Conservation (phyloP, 495 filamentous ascomycete species). For the Beverwykella pulmonaria region DNA sequence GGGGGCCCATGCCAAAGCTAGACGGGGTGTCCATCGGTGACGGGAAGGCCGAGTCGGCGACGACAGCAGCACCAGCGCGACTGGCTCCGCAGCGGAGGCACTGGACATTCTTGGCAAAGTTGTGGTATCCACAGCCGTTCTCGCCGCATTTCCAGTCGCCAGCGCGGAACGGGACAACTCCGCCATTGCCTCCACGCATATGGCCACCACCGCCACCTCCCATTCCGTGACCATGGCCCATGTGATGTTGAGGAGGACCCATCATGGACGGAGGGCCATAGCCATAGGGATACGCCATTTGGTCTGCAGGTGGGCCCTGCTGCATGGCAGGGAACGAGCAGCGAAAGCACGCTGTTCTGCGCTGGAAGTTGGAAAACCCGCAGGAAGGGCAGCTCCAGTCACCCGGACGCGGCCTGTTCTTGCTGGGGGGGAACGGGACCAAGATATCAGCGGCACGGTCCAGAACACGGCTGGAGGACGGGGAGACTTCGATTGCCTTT, state of each 20-base stretch:
- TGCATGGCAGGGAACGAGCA: constrained; percentile 95
- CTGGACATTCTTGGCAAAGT: constrained; percentile 98
- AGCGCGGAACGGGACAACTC: constrained; percentile 93
- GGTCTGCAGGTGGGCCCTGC: constrained; percentile 69
- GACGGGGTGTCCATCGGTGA: constrained; percentile 86
- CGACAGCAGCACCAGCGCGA: constrained; percentile 87
- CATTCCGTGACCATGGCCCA: constrained; percentile 64
- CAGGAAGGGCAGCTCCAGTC: constrained; percentile 99
- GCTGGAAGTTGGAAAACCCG: constrained; percentile 92
- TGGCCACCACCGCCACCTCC: constrained; percentile 71
- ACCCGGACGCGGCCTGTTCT: constrained; percentile 94
- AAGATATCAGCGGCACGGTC: constrained; percentile 94
- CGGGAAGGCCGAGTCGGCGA: constrained; percentile 89
- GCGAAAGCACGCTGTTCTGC: constrained; percentile 96
- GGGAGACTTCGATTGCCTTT: constrained; percentile 97
- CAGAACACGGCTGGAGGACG: constrained; percentile 90
- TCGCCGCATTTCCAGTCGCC: constrained; percentile 99
- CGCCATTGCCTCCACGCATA: constrained; percentile 49
- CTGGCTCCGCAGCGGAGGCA: constrained; percentile 95
- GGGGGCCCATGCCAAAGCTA: constrained; percentile 67
- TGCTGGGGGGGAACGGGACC: constrained; percentile 95
- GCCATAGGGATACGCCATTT: constrained; percentile 79
- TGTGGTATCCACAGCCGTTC: constrained; percentile 97
- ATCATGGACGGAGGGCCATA: constrained; percentile 55
- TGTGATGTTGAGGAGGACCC: constrained; percentile 60